phyloP scores from a whole-genome alignment of 2,329 filamentous ascomycete species.

The Orbilia ellipsospora region DNA sequence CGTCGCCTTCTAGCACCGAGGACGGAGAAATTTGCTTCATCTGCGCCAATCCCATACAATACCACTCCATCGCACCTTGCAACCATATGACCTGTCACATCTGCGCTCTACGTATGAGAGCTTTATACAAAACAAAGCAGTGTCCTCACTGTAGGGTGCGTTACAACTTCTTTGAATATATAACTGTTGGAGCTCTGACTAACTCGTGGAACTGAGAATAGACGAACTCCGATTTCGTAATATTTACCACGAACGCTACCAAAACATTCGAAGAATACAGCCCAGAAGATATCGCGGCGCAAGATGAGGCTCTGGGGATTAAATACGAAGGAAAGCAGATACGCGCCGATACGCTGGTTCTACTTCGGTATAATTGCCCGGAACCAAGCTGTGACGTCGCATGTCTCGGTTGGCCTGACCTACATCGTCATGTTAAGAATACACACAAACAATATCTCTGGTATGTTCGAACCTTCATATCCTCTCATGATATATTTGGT shows the following conservation, averaged over 20 bases:
- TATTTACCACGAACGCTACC: constrained; percentile 86
- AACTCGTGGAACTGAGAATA: constrained; percentile 9
- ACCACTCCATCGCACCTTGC: constrained; percentile 89
- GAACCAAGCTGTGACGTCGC: constrained; percentile 85
- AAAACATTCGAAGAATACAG: constrained; percentile 89
- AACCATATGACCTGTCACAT: constrained; percentile 98
- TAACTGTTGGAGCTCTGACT: constrained; percentile 12
- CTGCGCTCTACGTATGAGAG: constrained; percentile 88
- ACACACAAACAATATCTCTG: constrained; percentile 82
- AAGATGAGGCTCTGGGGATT: constrained; percentile 88
- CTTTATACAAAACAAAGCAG: constrained; percentile 93
- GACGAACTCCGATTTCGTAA: constrained; percentile 71
- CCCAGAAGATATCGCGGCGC: constrained; percentile 76
- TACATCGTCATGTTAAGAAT: constrained; percentile 82
- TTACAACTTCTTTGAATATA: constrained; percentile 53
- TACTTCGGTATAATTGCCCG: constrained; percentile 95
- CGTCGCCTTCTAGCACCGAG: constrained; percentile 64
- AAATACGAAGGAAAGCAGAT: constrained; percentile 90
- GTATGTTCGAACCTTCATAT: constrained; percentile 62
- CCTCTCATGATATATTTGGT: not conserved
- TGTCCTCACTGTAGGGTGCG: constrained; percentile 94
- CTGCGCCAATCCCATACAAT: constrained; percentile 88
- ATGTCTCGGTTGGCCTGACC: constrained; percentile 80
- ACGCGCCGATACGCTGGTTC: constrained; percentile 85
- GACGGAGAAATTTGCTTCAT: constrained; percentile 91